phyloP scores from a whole-genome alignment of 768 basidiomycete genomes.

The Amanita exitialis region DNA sequence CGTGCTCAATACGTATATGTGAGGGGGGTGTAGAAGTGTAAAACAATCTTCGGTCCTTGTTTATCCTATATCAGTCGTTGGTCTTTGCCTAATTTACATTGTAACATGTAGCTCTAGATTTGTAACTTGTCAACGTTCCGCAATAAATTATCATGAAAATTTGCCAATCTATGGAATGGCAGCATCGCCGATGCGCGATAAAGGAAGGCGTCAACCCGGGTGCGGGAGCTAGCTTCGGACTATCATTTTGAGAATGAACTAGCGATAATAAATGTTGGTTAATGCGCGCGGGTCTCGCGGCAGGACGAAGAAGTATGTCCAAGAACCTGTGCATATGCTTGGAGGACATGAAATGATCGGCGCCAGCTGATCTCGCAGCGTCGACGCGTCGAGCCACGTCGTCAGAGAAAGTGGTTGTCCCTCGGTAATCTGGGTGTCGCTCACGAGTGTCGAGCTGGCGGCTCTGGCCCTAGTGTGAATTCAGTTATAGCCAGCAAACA shows the following conservation, averaged over 20 bases:
- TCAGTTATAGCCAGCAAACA: constrained; percentile 6
- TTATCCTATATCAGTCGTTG: too few species aligned
- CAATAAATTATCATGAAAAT: too few species aligned
- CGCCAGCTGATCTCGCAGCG: constrained; percentile 8
- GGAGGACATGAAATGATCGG: constrained; percentile 11
- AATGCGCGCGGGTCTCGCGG: constrained; percentile 8
- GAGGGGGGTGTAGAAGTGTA: too few species aligned
- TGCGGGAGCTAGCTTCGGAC: constrained; percentile 13
- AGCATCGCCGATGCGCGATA: constrained; percentile 14
- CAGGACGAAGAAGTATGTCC: constrained; percentile 10
- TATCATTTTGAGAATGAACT: constrained; percentile 7
- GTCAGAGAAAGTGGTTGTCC: constrained; percentile 8
- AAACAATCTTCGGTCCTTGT: too few species aligned
- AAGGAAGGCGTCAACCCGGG: constrained; percentile 14
- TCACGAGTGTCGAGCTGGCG: constrained; percentile 8
- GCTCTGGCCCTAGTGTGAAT: constrained; percentile 4
- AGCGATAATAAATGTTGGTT: constrained; percentile 1
- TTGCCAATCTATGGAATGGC: too few species aligned
- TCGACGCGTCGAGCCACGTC: constrained; percentile 8
- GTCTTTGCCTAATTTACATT: too few species aligned
- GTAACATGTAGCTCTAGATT: too few species aligned
- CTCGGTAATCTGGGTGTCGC: constrained; percentile 5
- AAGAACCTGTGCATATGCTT: constrained; percentile 9
- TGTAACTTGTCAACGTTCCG: too few species aligned
- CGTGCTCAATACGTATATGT: too few species aligned